Evolutionary conservation across 805 yeast species (phyloP).

Genomic region (Ogataea chonburiensis): DNA sequence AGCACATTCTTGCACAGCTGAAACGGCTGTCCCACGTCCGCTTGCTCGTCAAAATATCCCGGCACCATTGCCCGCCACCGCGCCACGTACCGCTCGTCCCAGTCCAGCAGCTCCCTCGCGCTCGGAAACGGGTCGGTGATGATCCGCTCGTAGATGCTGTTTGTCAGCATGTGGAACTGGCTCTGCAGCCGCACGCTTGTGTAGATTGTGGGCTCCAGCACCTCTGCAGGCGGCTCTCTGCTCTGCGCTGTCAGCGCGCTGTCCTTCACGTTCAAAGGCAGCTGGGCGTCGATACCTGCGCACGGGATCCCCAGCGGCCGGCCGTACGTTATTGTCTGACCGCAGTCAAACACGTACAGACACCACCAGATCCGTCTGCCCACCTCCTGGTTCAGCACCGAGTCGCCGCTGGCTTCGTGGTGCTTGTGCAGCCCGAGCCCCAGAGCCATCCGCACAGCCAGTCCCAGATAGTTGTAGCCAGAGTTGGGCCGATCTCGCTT

Average conservation of each 20-base stretch:
- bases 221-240: constrained; percentile 1
- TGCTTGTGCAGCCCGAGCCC: constrained; percentile 17
- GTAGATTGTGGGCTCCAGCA: constrained; percentile 14
- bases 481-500: constrained; percentile 19
- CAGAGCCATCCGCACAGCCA: constrained; percentile 19
- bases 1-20: constrained; percentile 13
- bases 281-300: constrained; percentile 15
- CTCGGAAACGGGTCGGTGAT: constrained; percentile 21
- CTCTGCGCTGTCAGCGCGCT: constrained; percentile 12
- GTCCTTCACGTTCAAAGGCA: constrained; percentile 17
- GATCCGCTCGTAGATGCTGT: constrained; percentile 18
- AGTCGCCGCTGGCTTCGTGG: constrained; percentile 7
- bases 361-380: constrained; percentile 19
- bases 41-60: constrained; percentile 10
- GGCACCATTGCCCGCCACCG: constrained; percentile 15
- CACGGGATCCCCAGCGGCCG: constrained; percentile 20
- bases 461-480: constrained; percentile 17
- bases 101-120: constrained; percentile 14
- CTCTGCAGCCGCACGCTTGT: constrained; percentile 16
- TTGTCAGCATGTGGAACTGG: constrained; percentile 18
- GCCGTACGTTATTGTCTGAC: constrained; percentile 19
- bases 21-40: constrained; percentile 6
- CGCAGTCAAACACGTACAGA: constrained; percentile 17
- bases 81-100: constrained; percentile 15
- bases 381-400: constrained; percentile 10